phyloP scores from a whole-genome alignment of 78 protist genomes.

The Emiliania huxleyi region DNA sequence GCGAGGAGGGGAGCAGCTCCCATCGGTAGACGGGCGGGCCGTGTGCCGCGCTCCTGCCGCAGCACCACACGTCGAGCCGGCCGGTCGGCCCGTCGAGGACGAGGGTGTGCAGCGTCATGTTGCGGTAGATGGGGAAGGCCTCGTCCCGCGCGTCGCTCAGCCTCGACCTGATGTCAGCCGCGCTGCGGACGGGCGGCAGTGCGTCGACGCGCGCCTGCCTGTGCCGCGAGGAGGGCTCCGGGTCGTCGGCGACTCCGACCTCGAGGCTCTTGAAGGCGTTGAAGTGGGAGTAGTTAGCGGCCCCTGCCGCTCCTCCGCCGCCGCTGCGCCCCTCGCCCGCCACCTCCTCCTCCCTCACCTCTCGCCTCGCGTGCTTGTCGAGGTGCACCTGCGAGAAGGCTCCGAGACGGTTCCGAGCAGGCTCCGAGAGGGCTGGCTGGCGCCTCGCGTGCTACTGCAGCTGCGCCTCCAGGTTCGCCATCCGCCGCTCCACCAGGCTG shows the following conservation, averaged over 20 bases:
- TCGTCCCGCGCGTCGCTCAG: background rate
- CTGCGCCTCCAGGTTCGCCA: background rate
- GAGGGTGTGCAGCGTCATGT: background rate
- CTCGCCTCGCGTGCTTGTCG: no score
- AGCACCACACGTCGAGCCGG: background rate
- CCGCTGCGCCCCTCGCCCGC: no score
- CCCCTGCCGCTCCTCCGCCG: no score
- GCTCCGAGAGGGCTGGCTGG: background rate
- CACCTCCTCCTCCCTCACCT: no score
- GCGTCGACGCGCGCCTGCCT: constrained; percentile 7
- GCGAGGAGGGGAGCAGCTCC: no score
- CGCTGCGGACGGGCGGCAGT: background rate
- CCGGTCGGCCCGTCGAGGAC: background rate
- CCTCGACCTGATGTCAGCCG: background rate
- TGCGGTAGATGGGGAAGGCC: background rate
- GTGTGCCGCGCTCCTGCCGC: no score
- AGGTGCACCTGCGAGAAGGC: background rate
- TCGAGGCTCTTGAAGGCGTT: background rate
- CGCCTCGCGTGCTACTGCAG: no score
- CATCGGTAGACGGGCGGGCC: no score
- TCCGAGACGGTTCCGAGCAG: background rate
- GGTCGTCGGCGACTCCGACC: background rate
- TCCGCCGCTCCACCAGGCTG: background rate
- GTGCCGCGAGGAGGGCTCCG: background rate
- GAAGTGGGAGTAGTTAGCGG: background rate